These are phyloP conservation scores for Trichoderma koningiopsis DNA, from an alignment of 2,329 filamentous ascomycete species.

Conservation along the genomic window DNA sequence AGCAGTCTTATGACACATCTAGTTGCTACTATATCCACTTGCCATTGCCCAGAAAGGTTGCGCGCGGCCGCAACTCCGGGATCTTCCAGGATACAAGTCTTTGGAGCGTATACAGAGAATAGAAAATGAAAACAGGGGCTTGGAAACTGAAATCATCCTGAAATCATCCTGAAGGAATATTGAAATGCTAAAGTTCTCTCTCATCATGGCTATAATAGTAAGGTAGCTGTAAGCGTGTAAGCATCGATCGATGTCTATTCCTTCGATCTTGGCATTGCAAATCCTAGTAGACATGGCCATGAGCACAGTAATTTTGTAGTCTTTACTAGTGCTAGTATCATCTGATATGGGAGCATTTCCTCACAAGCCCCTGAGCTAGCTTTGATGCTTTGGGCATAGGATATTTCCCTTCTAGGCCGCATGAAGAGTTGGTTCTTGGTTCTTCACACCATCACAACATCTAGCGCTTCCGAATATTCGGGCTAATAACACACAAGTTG, in stretches of 20 bases:
- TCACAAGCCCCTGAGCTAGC: not conserved
- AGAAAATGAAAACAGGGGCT: not conserved
- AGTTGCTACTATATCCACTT: not conserved
- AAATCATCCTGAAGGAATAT: not conserved
- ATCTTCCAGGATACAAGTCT: too few relatives aligned
- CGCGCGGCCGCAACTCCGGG: too few relatives aligned
- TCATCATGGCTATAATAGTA: not conserved
- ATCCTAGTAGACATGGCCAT: not conserved
- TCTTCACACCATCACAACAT: not conserved
- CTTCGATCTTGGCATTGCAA: not conserved
- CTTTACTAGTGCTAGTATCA: not conserved
- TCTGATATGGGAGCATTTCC: not conserved
- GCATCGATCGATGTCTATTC: not conserved
- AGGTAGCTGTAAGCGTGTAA: not conserved
- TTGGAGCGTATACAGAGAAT: not conserved
- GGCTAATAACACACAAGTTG: not conserved
- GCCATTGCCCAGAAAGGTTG: not conserved
- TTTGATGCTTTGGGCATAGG: not conserved
- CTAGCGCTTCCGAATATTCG: constrained; percentile 11
- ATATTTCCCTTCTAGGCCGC: not conserved
- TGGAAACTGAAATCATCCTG: not conserved
- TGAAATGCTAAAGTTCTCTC: not conserved
- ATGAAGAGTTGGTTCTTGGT: not conserved
- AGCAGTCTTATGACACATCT: not conserved
- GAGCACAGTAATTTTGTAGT: not conserved